A percentile compares a stretch with the other conserved stretches of the same genome.
These are phyloP conservation scores for Daedaleopsis sinensis DNA, from an alignment of 768 basidiomycete species.

Conservation along the genomic window DNA sequence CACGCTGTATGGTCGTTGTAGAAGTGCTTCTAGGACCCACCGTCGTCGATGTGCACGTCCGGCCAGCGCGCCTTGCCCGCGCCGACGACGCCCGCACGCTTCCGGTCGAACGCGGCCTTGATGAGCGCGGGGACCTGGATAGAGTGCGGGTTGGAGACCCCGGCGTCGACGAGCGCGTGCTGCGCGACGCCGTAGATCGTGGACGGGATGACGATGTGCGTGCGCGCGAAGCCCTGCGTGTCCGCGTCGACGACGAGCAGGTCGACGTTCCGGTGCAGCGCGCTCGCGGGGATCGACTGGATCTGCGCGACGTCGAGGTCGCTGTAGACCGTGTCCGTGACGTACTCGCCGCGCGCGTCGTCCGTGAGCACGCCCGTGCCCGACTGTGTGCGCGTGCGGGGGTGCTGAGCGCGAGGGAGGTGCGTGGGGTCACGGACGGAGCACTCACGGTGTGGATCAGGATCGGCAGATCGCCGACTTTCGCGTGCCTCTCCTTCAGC, in stretches of 20 bases:
- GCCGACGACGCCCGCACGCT: constrained; percentile 56
- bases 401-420: not conserved
- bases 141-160: constrained; percentile 55
- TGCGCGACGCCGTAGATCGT: constrained; percentile 61
- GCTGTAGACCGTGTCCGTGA: constrained; percentile 46
- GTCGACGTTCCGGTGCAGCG: constrained; percentile 55
- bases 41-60: constrained; percentile 57
- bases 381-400: constrained; percentile 5
- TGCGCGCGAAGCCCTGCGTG: constrained; percentile 50
- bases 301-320: constrained; percentile 51
- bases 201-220: constrained; percentile 55
- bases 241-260: constrained; percentile 49
- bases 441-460: constrained; percentile 64
- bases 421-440: not conserved
- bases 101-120: constrained; percentile 45
- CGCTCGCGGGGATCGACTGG: constrained; percentile 46
- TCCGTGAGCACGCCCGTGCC: constrained; percentile 45
- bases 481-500: constrained; percentile 46
- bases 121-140: constrained; percentile 54
- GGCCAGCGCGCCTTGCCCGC: constrained; percentile 63
- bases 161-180: constrained; percentile 49
- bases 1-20: too few relatives aligned
- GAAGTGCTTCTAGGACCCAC: too few relatives aligned
- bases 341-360: constrained; percentile 45
- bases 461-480: constrained; percentile 45